Conservation (phyloP, 139 green algal genomes). For the Chlorella sorokiniana region DNA sequence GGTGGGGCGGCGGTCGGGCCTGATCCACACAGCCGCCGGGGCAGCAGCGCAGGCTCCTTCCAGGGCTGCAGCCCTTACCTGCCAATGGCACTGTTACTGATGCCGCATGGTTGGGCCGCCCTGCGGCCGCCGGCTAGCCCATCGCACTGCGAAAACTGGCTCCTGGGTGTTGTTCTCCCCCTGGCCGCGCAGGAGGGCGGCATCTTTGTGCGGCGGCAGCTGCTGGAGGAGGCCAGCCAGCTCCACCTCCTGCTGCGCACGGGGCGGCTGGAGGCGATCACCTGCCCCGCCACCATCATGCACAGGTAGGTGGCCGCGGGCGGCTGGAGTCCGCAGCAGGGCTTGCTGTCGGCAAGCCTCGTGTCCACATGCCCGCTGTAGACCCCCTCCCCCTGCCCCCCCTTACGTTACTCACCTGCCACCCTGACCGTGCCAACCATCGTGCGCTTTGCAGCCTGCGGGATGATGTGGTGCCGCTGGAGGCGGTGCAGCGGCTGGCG, state of each 20-base stretch:
- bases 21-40: neutral
- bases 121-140: no score
- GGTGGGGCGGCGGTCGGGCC: neutral
- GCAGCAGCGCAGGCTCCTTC: no score
- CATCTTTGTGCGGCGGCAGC: constrained; percentile 7
- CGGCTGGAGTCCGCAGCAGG: no score
- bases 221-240: constrained; percentile 3
- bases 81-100: no score
- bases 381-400: no score
- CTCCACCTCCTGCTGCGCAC: constrained; percentile 29
- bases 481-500: constrained; percentile 8
- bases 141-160: no score
- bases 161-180: no score
- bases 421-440: neutral
- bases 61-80: no score
- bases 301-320: no score
- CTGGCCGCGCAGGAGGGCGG: constrained; percentile 2
- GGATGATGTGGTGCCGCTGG: constrained; percentile 20
- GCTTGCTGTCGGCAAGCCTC: no score
- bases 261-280: constrained; percentile 6
- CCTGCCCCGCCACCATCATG: constrained; percentile 16
- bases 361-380: no score
- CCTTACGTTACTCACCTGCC: neutral
- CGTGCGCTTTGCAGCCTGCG: neutral
- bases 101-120: no score